These are phyloP conservation scores for Plasmodium gonderi DNA, from an alignment of 169 alveolate species.

Conservation along the genomic window DNA sequence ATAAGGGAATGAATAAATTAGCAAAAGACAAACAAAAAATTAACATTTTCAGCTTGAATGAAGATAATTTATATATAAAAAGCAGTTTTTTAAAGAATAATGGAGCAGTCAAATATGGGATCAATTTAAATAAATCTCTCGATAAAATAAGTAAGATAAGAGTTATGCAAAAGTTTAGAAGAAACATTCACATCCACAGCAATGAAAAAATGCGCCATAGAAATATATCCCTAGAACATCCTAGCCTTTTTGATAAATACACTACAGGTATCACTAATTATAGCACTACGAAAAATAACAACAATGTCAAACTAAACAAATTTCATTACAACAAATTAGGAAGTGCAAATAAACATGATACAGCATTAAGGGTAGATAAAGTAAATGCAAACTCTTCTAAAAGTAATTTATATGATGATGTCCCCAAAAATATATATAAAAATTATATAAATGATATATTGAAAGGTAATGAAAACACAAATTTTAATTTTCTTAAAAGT, in stretches of 20 bases:
- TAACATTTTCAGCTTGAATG: neutral
- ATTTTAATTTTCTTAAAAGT: neutral
- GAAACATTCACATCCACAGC: neutral
- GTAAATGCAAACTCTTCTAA: neutral
- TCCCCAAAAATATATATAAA: neutral
- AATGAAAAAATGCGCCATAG: neutral
- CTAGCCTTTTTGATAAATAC: neutral
- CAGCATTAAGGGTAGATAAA: neutral
- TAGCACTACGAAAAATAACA: neutral
- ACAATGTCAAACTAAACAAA: neutral
- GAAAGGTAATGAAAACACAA: neutral
- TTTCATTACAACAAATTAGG: neutral
- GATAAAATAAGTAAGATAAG: slow-evolving; percentile 18
- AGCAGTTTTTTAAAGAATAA: slow-evolving; percentile 2
- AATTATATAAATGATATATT: neutral
- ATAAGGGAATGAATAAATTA: neutral
- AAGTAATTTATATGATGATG: neutral
- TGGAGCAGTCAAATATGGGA: neutral
- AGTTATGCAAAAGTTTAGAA: slow-evolving; percentile 25
- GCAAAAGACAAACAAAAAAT: neutral
- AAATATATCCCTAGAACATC: neutral
- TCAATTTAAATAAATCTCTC: slow-evolving; percentile 10
- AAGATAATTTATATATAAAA: slow-evolving; percentile 7
- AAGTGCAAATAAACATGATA: neutral
- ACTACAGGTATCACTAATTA: neutral